Evolutionary conservation across 2,329 filamentous ascomycete genomes (phyloP).

Genomic region (Penicillium freii): DNA sequence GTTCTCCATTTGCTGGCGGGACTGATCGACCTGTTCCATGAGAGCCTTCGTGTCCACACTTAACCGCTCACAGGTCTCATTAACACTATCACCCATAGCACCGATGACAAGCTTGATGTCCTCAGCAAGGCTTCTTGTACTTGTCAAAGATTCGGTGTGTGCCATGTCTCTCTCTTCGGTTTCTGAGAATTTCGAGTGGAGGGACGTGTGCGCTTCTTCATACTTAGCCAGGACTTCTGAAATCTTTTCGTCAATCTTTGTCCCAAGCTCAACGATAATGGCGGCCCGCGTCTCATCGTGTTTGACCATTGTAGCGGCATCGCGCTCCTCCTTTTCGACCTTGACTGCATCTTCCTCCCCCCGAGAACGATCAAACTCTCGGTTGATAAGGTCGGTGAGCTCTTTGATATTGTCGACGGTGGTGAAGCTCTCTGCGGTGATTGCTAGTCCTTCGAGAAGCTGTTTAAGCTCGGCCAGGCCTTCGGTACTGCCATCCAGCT

Average conservation of each 20-base stretch:
- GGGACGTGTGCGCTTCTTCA: constrained; percentile 73
- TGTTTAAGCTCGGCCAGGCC: constrained; percentile 60
- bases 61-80: constrained; percentile 81
- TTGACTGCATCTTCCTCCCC: constrained; percentile 76
- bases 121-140: constrained; percentile 76
- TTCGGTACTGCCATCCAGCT: constrained; percentile 71
- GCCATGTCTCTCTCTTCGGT: constrained; percentile 71
- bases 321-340: constrained; percentile 68
- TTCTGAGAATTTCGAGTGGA: constrained; percentile 71
- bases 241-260: constrained; percentile 72
- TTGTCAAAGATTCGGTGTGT: constrained; percentile 69
- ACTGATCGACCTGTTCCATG: constrained; percentile 76
- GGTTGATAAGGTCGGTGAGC: constrained; percentile 71
- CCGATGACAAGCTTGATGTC: constrained; percentile 85
- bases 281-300: constrained; percentile 58
- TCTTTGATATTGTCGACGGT: constrained; percentile 64
- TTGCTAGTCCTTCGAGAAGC: constrained; percentile 67
- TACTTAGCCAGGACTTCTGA: constrained; percentile 80
- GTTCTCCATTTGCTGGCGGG: constrained; percentile 72
- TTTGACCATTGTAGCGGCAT: constrained; percentile 56
- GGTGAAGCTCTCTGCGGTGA: constrained; percentile 49
- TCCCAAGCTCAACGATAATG: constrained; percentile 53
- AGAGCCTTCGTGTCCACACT: constrained; percentile 84
- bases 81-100: constrained; percentile 75
- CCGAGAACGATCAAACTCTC: constrained; percentile 84